These are phyloP conservation scores for Scedosporium apiospermum DNA, from an alignment of 2,329 filamentous ascomycete species.

Conservation along the genomic window DNA sequence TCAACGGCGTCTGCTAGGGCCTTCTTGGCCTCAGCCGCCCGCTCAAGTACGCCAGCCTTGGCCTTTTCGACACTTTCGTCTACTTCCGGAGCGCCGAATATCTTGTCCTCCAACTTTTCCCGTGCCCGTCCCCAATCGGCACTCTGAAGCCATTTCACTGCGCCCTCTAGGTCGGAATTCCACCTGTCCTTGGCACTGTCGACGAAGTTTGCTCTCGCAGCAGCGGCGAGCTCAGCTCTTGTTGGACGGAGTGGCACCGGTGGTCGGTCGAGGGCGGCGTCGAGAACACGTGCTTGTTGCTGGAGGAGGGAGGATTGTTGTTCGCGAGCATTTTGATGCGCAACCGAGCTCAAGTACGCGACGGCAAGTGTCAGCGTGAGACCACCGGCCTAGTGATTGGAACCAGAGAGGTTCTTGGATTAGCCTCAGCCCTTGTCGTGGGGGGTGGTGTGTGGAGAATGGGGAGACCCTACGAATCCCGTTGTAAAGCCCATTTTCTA, in stretches of 20 bases:
- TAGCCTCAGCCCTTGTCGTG: not conserved
- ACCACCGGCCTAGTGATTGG: constrained; percentile 54
- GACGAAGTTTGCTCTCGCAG: constrained; percentile 45
- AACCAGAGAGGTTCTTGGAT: not conserved
- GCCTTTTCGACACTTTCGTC: not conserved
- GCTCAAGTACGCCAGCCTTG: not conserved
- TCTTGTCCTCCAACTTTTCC: constrained; percentile 43
- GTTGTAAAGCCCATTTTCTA: constrained; percentile 59
- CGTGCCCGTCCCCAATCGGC: constrained; percentile 57
- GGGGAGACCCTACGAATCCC: constrained; percentile 54
- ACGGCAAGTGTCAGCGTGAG: constrained; percentile 65
- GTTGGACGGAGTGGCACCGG: constrained; percentile 37
- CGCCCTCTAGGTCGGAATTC: constrained; percentile 63
- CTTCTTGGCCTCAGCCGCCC: constrained; percentile 12
- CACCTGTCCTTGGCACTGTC: constrained; percentile 67
- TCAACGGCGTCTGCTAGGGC: constrained; percentile 27
- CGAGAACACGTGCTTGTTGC: constrained; percentile 45
- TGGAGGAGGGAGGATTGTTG: constrained; percentile 47
- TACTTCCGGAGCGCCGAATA: constrained; percentile 21
- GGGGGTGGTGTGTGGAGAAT: not conserved
- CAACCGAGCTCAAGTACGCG: constrained; percentile 61
- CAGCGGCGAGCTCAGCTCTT: constrained; percentile 38
- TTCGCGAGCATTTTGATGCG: constrained; percentile 60
- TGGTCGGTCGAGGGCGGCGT: constrained; percentile 39
- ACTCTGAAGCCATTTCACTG: constrained; percentile 56